Evolutionary conservation across 2,329 filamentous ascomycete species (phyloP), one percentile per base, ranked within the genome.

Genomic region (Proliferodiscus dingleyae): DNA sequence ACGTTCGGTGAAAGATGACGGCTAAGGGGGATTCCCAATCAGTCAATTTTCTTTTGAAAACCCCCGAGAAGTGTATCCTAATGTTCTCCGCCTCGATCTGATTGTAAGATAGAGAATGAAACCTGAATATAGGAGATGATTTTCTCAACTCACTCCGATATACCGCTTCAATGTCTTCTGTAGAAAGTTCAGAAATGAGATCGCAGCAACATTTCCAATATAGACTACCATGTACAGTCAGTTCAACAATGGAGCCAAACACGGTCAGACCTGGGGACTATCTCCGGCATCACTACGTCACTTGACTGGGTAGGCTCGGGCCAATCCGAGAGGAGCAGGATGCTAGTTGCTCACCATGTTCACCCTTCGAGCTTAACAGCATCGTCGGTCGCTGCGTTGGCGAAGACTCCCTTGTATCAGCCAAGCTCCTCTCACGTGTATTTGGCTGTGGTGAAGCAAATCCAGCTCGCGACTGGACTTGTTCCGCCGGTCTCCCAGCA

Each of bases 111-210:
- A n/a, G n/a, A n/a, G n/a, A n/a, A n/a, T n/a, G n/a, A n/a, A n/a
- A n/a, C n/a, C n/a, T n/a, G n/a, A n/a, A n/a, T n/a, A n/a, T n/a
- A n/a, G n/a, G n/a, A n/a, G n/a, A n/a, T 11, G 6, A 11, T 11
- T 26, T n/a, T 10, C 7, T 15, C 13, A 32, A 32, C 29, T 32
- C 29, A 32, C 29, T 23, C 47, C 50, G 11, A 52, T 50, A 18
- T 52, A 44, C 19, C 33, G 47, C 28, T 40, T 44, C 8, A 52
- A 29, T 10, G 42, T 47, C 16, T 40, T 37, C 30, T 44, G 47
- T 10, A 50, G 39, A 23, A 47, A 49, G n/a, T 47, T 30, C 15
- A 50, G 44, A 21, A 52, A 52, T 5, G 47, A 43, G 5, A 52
- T 33, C 34, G 50, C 43, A 36, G 50, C 50, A 39, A 37, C 33